A percentile compares a stretch with the other conserved stretches of the same genome.
Conservation (phyloP, 2,329 filamentous ascomycete genomes). For the Aspergillus quadrilineatus region DNA sequence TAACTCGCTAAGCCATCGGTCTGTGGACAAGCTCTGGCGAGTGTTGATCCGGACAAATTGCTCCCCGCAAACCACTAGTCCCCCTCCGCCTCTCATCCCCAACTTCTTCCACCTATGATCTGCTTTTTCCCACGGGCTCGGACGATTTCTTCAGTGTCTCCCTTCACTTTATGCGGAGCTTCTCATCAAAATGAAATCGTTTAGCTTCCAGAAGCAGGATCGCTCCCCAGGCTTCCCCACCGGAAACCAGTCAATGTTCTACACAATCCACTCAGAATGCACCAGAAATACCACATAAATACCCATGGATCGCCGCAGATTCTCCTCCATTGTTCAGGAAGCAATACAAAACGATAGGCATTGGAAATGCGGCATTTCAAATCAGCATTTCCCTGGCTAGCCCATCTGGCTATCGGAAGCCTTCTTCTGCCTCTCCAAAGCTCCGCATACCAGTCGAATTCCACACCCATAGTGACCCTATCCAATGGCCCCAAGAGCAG, state of each 20-base stretch:
- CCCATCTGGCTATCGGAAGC: neutral
- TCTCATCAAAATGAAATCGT: neutral
- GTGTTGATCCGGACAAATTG: conserved; percentile 15
- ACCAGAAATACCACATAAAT: neutral
- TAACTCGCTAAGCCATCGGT: neutral
- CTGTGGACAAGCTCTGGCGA: neutral
- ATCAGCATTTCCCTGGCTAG: conserved; percentile 3
- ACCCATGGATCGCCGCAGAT: neutral
- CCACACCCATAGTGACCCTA: conserved; percentile 5
- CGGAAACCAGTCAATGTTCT: neutral
- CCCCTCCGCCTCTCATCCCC: conserved; percentile 4
- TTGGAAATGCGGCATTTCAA: conserved; percentile 3
- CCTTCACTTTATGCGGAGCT: neutral
- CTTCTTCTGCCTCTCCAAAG: neutral
- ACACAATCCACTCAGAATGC: neutral
- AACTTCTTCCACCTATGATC: conserved; percentile 22
- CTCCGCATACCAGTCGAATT: neutral
- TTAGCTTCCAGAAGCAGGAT: neutral
- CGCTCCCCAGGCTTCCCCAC: neutral
- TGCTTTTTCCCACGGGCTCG: neutral
- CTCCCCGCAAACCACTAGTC: conserved; percentile 4
- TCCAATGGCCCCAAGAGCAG: conserved; percentile 1
- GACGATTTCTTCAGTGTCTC: neutral
- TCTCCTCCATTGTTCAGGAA: neutral
- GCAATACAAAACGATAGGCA: neutral